A percentile compares a stretch with the other conserved stretches of the same genome.
Evolutionary conservation across 2,329 filamentous ascomycete species (phyloP).

Genomic region (Claviceps purpurea): DNA sequence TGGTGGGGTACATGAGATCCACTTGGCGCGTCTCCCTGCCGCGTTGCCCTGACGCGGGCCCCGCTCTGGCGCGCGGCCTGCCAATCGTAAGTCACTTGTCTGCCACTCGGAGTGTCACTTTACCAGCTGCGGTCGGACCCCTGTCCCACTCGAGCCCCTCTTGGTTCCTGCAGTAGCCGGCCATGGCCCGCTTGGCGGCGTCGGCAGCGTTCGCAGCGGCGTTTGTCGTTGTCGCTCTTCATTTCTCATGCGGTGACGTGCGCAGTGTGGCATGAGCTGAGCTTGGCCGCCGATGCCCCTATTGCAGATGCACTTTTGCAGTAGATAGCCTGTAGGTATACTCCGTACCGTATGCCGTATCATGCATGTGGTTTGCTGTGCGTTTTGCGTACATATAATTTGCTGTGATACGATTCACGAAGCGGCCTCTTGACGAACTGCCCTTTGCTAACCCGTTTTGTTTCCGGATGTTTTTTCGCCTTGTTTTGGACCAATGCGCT

Average conservation of each 20-base stretch:
- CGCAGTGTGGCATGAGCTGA: neutral
- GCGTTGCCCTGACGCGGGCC: neutral
- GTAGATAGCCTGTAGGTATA: too few species aligned
- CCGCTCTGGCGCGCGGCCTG: too few species aligned
- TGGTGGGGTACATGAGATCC: neutral
- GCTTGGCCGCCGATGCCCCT: too few species aligned
- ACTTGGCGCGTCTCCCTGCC: neutral
- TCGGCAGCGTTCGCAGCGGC: neutral
- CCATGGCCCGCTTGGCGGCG: neutral
- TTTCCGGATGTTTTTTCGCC: neutral
- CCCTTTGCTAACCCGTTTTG: neutral
- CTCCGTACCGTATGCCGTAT: too few species aligned
- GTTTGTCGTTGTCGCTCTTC: slow-evolving; percentile 3
- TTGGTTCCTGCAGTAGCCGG: neutral
- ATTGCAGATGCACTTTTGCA: too few species aligned
- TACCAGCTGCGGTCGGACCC: neutral
- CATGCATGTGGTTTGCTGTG: too few species aligned
- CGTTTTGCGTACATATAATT: too few species aligned
- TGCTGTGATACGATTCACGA: too few species aligned
- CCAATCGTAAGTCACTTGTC: too few species aligned
- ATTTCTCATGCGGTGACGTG: slow-evolving; percentile 1
- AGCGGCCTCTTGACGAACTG: neutral
- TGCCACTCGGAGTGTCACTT: too few species aligned
- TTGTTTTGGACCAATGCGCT: too few species aligned
- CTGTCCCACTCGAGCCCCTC: neutral